phyloP scores from a whole-genome alignment of 192 early-diverging fungal genomes.

The Coemansia sp. region DNA sequence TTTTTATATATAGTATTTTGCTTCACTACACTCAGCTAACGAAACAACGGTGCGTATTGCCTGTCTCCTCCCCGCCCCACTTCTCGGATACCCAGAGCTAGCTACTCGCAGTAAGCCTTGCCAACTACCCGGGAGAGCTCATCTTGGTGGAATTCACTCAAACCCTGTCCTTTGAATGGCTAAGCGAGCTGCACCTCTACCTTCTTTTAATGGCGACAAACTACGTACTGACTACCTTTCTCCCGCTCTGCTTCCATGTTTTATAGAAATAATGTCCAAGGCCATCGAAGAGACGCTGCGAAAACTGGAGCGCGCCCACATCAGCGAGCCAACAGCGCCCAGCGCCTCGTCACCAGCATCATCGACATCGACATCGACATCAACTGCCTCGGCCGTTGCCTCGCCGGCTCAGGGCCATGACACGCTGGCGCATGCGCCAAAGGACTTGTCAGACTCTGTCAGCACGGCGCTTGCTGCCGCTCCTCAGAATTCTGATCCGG shows the following conservation, averaged over 20 bases:
- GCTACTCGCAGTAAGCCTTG: conserved; percentile 3
- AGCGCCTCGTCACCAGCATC: conserved; percentile 28
- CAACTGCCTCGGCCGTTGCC: conserved; percentile 31
- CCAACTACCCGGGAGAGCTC: background rate
- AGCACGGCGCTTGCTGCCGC: background rate
- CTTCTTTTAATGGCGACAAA: background rate
- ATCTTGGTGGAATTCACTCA: conserved; percentile 1
- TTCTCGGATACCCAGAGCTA: background rate
- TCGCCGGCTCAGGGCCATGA: conserved; percentile 28
- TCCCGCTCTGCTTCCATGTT: background rate
- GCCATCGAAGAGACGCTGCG: conserved; percentile 53
- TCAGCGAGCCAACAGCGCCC: conserved; percentile 24
- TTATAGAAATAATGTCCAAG: conserved; percentile 55
- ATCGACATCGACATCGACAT: conserved; percentile 5
- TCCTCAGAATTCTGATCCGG: conserved; percentile 4
- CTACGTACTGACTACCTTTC: background rate
- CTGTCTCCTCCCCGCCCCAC: background rate
- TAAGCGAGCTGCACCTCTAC: background rate
- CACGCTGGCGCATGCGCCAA: conserved; percentile 4
- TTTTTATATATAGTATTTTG: background rate
- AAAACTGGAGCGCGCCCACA: conserved; percentile 47
- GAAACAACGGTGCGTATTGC: conserved; percentile 10
- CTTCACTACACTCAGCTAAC: conserved; percentile 9
- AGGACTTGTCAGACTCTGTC: conserved; percentile 10
- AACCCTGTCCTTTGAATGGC: background rate